These are phyloP conservation scores for Pseudoperonospora humuli DNA, from an alignment of 352 stramenopile species.

Conservation along the genomic window DNA sequence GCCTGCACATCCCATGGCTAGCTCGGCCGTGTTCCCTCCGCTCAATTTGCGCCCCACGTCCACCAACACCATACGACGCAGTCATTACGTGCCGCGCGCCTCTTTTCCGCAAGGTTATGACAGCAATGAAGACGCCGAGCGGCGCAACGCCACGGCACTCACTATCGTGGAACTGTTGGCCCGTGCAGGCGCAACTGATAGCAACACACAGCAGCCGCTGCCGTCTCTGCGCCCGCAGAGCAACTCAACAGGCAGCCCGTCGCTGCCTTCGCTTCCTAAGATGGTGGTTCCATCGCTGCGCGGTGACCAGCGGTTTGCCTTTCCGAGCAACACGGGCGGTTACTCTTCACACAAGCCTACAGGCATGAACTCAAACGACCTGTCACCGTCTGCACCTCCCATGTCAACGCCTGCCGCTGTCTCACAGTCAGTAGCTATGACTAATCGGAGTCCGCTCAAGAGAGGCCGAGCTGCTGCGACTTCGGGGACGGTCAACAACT, in stretches of 20 bases:
- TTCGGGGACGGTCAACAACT: constrained; percentile 32
- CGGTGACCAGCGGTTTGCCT: constrained; percentile 14
- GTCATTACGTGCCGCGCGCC: constrained; percentile 15
- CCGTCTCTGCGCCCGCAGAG: constrained; percentile 19
- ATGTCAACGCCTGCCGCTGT: constrained; percentile 1
- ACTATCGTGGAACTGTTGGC: constrained; percentile 36
- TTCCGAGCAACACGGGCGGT: constrained; percentile 10
- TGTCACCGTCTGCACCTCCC: constrained; percentile 6
- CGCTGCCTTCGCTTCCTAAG: constrained; percentile 30
- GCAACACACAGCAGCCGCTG: constrained; percentile 4
- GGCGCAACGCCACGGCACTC: constrained; percentile 30
- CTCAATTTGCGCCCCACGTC: constrained; percentile 17
- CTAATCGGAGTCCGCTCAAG: constrained; percentile 13
- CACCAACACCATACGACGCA: background rate
- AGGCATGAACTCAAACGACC: constrained; percentile 3
- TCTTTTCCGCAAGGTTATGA: constrained; percentile 19
- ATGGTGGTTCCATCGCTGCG: constrained; percentile 25
- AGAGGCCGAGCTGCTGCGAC: constrained; percentile 1
- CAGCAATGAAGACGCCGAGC: constrained; percentile 23
- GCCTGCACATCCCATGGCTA: constrained; percentile 6
- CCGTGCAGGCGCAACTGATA: constrained; percentile 3
- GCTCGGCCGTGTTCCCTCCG: constrained; percentile 19
- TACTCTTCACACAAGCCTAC: constrained; percentile 5
- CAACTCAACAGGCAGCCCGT: constrained; percentile 4
- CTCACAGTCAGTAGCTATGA: background rate